Base-by-base conservation (phyloP, 108 stramenopile genomes). In the Skeletonema tropicum region DNA sequence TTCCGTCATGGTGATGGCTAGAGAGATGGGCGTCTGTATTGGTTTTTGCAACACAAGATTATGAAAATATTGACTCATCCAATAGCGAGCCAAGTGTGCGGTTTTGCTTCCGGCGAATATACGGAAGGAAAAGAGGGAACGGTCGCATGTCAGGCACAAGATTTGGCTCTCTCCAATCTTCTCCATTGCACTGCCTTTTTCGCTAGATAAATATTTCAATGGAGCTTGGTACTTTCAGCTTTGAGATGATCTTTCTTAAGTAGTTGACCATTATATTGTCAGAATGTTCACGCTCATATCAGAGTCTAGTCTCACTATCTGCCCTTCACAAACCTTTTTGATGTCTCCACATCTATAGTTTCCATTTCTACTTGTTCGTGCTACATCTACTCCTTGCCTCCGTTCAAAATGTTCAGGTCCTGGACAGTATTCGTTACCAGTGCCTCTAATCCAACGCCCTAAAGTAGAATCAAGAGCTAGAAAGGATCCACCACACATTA, bases 381-480 rank as follows among this genome's bases (percentile, higher is more conserved):
- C 69, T 3, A 75, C 38, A 25, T 66, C 60, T 5, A 70, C 19
- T 29, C 68, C 65, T 13, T 70, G 61, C 15, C 76, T 70, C 13
- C 30, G 60, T 68, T 59, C 70, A 42, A 74, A 69, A 57, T 82
- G 81, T 21, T 70, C 81, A 25, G 74, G 81, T 2, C 81, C 82
- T 12, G 84, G 88, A 63, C 88, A 89, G 60, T 89, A 89, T 57
- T 87, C 74, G 60, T 89, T 89, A 17, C 86, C 86, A 45, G 65
- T 79, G 3, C 60, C 79, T 13, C 88, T 82, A 15, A 87, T 83
- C 84, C 88, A 87, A 8, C 88, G 66, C 6, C 88, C 85, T 46
- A 89, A 49, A n/a, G 74, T 80, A 10, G 88, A 89, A 66, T 89
- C 88, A 39, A 89, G 57, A 11, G 88, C 88, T 17, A 87, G 64